Conservation (phyloP, 352 stramenopile species). For the Phytophthora uliginosa region DNA sequence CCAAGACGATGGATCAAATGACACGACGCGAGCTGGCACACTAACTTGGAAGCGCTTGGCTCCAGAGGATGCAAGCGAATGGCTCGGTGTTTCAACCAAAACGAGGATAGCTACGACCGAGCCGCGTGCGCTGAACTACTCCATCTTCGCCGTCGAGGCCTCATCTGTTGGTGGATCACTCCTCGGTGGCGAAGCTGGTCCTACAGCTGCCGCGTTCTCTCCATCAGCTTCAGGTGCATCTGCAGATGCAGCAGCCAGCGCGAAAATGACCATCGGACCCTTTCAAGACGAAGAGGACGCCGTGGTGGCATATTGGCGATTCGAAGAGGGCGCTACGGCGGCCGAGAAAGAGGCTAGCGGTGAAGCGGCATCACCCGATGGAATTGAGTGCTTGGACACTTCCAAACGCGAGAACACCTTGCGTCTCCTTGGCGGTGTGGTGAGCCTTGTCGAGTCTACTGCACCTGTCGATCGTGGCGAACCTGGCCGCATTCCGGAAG, state of each 20-base stretch:
- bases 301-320: constrained; percentile 88
- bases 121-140: constrained; percentile 63
- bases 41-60: constrained; percentile 75
- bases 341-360: constrained; percentile 20
- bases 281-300: constrained; percentile 89
- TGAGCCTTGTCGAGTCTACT: constrained; percentile 61
- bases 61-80: constrained; percentile 78
- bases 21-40: constrained; percentile 44
- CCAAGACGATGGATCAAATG: constrained; percentile 18
- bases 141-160: constrained; percentile 43
- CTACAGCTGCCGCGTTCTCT: constrained; percentile 12
- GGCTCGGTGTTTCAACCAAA: constrained; percentile 52
- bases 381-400: constrained; percentile 76
- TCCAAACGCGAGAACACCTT: constrained; percentile 88
- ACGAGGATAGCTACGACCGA: constrained; percentile 63
- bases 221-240: constrained; percentile 9
- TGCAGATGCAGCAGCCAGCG: constrained; percentile 25
- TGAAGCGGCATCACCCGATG: constrained; percentile 23
- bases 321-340: constrained; percentile 75
- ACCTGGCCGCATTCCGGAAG: constrained; percentile 73
- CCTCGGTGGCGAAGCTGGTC: constrained; percentile 8
- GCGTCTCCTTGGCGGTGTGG: constrained; percentile 48
- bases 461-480: constrained; percentile 83
- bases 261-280: constrained; percentile 80
- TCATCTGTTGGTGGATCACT: constrained; percentile 22